Base-by-base conservation (phyloP, 2,329 filamentous ascomycete species). In the Monilinia vaccinii-corymbosi region DNA sequence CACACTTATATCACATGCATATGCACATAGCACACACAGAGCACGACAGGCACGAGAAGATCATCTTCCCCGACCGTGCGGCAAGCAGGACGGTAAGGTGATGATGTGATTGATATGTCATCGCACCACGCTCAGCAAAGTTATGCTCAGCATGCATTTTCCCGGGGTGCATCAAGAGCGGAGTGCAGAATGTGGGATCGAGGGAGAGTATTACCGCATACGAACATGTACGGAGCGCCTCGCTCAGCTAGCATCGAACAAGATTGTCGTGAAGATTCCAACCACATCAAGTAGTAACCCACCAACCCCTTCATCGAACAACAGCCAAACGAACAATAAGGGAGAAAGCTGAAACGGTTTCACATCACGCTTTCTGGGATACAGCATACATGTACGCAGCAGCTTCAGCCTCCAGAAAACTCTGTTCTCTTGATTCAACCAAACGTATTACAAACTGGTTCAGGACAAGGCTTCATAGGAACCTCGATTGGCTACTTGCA, bases 161-260 rank as follows among this genome's bases (percentile, higher is more conserved):
- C 38, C 51, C 51, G 51, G 51, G 51, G 38, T 53, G 51, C 51
- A 53, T 53, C 4, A 53, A 40, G 25, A 31, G 50, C 42, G 36
- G 50, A 42, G 50, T 42, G 50, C 50, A 40, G 23, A 4, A 36
- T 36, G 32, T 34, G 16, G 16, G 28, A 16, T 40, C 21, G 18
- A n/a, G 31, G 28, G 13, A 34, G 9, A 42, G n/a, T n/a, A n/a
- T 10, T 42, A 21, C 40, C 3, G 40, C 21, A 21, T 10, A 18
- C 18, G n/a, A 42, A 21, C 8, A 11, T 7, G 8, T 21, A 42
- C 9, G 25, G 6, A 28, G 3, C 3, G 6, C 25, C 40, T 10
- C 40, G 10, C 40, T 10, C 40, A 21, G 40, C 40, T n/a, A 42
- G 38, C 38, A 38, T n/a, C n/a, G 38, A n/a, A n/a, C 18, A 42